Percentiles rank a stretch among this genome's conserved stretches.
phyloP scores from a whole-genome alignment of 2,329 filamentous ascomycete genomes.

The Aspergillus melleus region DNA sequence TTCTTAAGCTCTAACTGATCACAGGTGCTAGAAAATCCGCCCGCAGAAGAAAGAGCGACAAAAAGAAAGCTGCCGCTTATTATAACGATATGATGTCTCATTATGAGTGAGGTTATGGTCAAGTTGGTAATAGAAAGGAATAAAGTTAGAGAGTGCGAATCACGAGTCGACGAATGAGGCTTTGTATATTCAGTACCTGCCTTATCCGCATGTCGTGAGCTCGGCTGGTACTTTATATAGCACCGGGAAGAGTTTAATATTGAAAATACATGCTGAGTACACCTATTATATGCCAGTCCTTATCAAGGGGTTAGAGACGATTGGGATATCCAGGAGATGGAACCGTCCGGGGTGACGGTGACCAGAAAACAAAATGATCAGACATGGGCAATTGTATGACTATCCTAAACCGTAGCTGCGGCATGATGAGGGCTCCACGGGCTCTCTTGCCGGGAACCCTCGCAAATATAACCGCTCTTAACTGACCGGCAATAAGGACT shows the following conservation, averaged over 20 bases:
- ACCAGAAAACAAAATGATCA: background rate
- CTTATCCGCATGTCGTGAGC: too few species aligned
- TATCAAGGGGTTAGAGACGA: background rate
- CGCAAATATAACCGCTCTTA: background rate
- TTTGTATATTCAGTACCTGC: too few species aligned
- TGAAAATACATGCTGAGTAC: background rate
- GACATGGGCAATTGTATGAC: background rate
- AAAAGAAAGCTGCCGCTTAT: too few species aligned
- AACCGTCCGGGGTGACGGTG: background rate
- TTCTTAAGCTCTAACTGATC: too few species aligned
- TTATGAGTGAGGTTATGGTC: too few species aligned
- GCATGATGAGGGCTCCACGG: background rate
- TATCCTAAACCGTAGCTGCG: background rate
- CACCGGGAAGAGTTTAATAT: background rate
- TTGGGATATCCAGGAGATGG: background rate
- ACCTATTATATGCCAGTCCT: background rate
- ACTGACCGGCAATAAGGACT: background rate
- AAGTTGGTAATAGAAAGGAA: too few species aligned
- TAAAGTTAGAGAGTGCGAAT: too few species aligned
- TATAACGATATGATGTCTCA: too few species aligned
- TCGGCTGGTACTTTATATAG: background rate
- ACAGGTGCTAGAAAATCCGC: too few species aligned
- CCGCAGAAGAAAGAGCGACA: too few species aligned
- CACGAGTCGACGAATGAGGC: too few species aligned
- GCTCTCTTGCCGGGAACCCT: background rate